phyloP scores from a whole-genome alignment of 495 filamentous ascomycete genomes.

The Filosporella fistucella region DNA sequence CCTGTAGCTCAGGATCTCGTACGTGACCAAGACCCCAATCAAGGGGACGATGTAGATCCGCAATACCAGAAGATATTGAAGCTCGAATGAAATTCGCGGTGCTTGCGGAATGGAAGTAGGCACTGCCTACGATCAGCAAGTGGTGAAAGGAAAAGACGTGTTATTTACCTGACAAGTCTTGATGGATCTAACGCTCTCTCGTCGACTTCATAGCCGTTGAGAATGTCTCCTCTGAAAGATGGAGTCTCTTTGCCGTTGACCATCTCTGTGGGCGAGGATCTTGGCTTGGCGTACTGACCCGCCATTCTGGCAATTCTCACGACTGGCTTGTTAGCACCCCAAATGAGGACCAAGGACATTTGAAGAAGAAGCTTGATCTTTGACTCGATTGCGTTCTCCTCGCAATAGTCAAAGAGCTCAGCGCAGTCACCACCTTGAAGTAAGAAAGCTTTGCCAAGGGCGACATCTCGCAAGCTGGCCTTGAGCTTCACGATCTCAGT shows the following conservation, averaged over 20 bases:
- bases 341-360: conserved; percentile 91
- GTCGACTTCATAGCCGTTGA: conserved; percentile 77
- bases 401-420: conserved; percentile 96
- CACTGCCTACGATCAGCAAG: conserved; percentile 36
- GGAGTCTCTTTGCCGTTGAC: conserved; percentile 77
- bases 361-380: conserved; percentile 96
- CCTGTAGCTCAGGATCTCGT: conserved; percentile 71
- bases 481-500: conserved; percentile 79
- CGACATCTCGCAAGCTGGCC: conserved; percentile 73
- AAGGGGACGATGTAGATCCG: conserved; percentile 86
- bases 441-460: conserved; percentile 87
- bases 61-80: conserved; percentile 80
- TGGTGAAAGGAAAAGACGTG: background rate
- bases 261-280: conserved; percentile 81
- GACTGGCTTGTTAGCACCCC: conserved; percentile 85
- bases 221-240: conserved; percentile 90
- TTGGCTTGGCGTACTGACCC: conserved; percentile 93
- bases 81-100: conserved; percentile 90
- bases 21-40: conserved; percentile 98
- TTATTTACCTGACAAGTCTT: conserved; percentile 63
- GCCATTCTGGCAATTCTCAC: conserved; percentile 95
- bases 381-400: conserved; percentile 80
- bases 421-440: conserved; percentile 97
- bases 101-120: conserved; percentile 92
- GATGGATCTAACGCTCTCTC: conserved; percentile 75